Base-by-base conservation (phyloP, 371 early-diverging fungal genomes). In the Apophysomyces ossiformis region DNA sequence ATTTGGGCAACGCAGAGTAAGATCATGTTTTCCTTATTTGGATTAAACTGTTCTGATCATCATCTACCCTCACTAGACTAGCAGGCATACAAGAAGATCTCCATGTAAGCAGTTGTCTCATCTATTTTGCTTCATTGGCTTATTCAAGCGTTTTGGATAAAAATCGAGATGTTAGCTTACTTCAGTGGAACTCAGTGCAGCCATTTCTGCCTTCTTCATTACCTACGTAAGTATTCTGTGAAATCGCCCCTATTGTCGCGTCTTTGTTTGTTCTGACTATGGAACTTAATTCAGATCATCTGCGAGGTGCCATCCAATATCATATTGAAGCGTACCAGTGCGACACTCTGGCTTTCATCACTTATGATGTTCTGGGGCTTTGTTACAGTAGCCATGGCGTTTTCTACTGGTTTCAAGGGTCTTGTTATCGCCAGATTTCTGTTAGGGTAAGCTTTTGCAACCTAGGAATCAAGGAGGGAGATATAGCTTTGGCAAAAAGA, bases 291-390 rank as follows among this genome's bases (percentile, higher is more conserved):
- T 0, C 63, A 81, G 82, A 78, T 82, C 46, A 32, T 82, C 0
- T 82, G 75, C 45, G 82, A 82, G 66, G 69, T 82, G 35, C 82
- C 82, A 7, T 77, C 79, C 16, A 82, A 82, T 60, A 54, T 75
- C 6, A 67, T 82, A 4, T 50, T 82, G 7, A 77, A 79, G 41
- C 70, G 64, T 8, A 73, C 72, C 18, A 74, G 72, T 46, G 72
- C 77, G 3, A 66, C 66, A 12, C 56, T 73, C n/a, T 82, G 82
- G 82, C 60, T 82, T 38, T 77, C 79, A 7, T 69, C 72, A 3
- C 74, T 79, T 13, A 82, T 82, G 82, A 56, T 76, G n/a, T 57
- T 73, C 18, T 82, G 82, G 82, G 82, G 82, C 15, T 57, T 65
- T 44, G 58, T 69, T 35, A 70, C 70, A 12, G 37, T 68, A 6